Evolutionary conservation across 192 early-diverging fungal species (phyloP), one percentile per base, ranked within the genome.

Genomic region (Helicostylum pulchrum): DNA sequence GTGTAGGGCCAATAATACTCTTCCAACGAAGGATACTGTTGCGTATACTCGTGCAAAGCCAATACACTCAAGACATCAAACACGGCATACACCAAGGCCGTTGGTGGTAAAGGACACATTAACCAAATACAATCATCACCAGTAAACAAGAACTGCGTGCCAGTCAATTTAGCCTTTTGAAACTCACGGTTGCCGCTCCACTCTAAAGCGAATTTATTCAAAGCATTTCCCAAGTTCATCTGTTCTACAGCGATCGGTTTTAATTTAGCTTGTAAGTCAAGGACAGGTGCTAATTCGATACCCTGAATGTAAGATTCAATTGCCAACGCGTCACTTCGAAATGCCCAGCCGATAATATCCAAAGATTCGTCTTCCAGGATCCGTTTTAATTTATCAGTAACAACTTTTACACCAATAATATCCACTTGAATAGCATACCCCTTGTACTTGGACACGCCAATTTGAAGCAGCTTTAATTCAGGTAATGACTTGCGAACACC

Each of bases 31-130:
- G 12, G 10, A 9, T 54, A 45, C 17, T 62, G 14, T 14, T 17
- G 14, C 2, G 61, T 64, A 9, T 45, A 36, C 10, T 70, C 68
- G 7, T 63, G 19, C n/a, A 75, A 43, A 10, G 61, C 68, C 19
- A 62, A 20, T n/a, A 75, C 30, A 21, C 59, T 58, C 17, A 70
- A 61, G 2, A 71, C 74, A 53, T 75, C 74, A 49, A 75, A 75
- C 3, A 75, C 32, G 7, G 74, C 31, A 23, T 75, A 75, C 1
- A 75, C 65, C 6, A 75, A 46, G 4, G 74, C 74, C 0, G 14
- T 14, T 3, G 52, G 34, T 3, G 74, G 61, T 9, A 75, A 19
- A 20, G 74, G 74, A 19, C 50, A 14, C 8, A 48, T 36, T 17
- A 44, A 20, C 74, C 74, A 75, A 23, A 75, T 23, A 17, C 68